phyloP scores from a whole-genome alignment of 345 rosid genomes.

The Pistacia integerrima region DNA sequence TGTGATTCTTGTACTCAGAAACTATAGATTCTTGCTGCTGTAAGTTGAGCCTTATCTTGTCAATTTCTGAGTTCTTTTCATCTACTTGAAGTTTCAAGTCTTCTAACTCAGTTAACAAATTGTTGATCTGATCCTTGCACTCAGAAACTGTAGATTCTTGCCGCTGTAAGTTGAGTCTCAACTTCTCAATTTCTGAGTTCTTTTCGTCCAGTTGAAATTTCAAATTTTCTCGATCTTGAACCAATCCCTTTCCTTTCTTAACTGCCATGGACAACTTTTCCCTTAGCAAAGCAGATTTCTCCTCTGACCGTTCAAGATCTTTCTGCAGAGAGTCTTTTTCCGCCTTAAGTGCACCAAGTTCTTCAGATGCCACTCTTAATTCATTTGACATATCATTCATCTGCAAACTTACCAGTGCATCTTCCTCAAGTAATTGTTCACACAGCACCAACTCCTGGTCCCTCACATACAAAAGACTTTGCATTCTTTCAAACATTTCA shows the following conservation, averaged over 20 bases:
- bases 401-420: slow-evolving; percentile 48
- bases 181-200: slow-evolving; percentile 61
- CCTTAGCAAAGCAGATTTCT: slow-evolving; percentile 68
- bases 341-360: slow-evolving; percentile 54
- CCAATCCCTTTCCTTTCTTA: slow-evolving; percentile 91
- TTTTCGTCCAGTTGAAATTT: slow-evolving; percentile 69
- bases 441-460: slow-evolving; percentile 61
- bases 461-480: slow-evolving; percentile 66
- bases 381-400: slow-evolving; percentile 44
- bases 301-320: slow-evolving; percentile 78
- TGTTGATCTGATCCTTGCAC: slow-evolving; percentile 52
- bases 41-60: slow-evolving; percentile 60
- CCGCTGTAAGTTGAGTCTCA: slow-evolving; percentile 59
- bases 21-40: slow-evolving; percentile 53
- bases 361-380: slow-evolving; percentile 42
- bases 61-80: slow-evolving; percentile 66
- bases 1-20: slow-evolving; percentile 56
- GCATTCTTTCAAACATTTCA: slow-evolving; percentile 56
- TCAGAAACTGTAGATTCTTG: slow-evolving; percentile 50
- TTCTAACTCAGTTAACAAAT: slow-evolving; percentile 23
- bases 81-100: slow-evolving; percentile 62
- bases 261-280: slow-evolving; percentile 91
- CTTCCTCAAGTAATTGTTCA: slow-evolving; percentile 67
- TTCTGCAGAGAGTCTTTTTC: slow-evolving; percentile 59
- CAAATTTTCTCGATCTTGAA: slow-evolving; percentile 79